Percentiles rank a stretch among this genome's conserved stretches.
Evolutionary conservation across 768 basidiomycete genomes (phyloP).

Genomic region (Serendipita sp.): DNA sequence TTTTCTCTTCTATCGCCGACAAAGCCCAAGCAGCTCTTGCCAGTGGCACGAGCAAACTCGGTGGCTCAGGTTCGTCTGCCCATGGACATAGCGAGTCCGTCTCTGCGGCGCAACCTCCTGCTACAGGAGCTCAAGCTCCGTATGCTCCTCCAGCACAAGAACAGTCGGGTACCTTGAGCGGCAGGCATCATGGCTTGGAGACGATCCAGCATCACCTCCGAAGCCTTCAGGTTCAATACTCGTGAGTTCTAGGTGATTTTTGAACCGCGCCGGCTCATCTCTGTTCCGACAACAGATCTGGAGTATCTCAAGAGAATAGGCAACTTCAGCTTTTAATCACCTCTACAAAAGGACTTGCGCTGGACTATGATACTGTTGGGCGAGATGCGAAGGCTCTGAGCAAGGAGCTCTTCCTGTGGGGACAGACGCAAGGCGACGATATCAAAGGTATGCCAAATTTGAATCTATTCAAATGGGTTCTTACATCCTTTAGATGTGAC

Average conservation of each 20-base stretch:
- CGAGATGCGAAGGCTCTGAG: conserved; percentile 56
- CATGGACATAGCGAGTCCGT: neutral
- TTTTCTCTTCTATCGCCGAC: neutral
- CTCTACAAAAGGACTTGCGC: conserved; percentile 55
- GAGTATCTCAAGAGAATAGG: neutral
- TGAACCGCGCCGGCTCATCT: neutral
- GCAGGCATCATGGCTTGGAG: neutral
- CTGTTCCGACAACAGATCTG: neutral
- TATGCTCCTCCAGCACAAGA: neutral
- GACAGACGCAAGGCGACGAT: conserved; percentile 53
- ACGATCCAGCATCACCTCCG: conserved; percentile 49
- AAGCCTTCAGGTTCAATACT: conserved; percentile 57
- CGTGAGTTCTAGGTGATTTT: conserved; percentile 25
- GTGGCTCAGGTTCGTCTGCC: neutral
- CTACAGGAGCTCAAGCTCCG: neutral
- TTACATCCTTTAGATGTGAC: conserved; percentile 34
- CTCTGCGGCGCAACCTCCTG: neutral
- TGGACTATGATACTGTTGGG: conserved; percentile 53
- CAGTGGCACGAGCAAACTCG: neutral
- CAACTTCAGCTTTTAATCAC: conserved; percentile 62
- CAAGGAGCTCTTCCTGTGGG: conserved; percentile 80
- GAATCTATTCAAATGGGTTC: too few relatives aligned
- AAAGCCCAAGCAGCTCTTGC: conserved; percentile 2
- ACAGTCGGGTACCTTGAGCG: conserved; percentile 2
- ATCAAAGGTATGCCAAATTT: conserved; percentile 36